These are phyloP conservation scores for Colletotrichum sp. DNA, from an alignment of 2,329 filamentous ascomycete genomes.

Conservation along the genomic window DNA sequence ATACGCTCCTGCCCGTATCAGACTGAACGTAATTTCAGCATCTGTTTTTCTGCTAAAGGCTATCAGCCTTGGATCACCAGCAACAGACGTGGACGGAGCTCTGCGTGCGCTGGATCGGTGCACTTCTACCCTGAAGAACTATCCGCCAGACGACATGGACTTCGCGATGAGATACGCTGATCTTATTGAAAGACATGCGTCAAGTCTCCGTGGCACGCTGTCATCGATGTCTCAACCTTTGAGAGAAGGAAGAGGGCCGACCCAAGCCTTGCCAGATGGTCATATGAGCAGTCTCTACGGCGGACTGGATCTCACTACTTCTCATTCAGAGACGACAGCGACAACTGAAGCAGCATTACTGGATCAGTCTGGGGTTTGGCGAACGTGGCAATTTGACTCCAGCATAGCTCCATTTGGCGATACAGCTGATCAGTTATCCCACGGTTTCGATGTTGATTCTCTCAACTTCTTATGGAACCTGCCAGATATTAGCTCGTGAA, in stretches of 20 bases:
- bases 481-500: background rate
- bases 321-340: background rate
- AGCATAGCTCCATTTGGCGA: constrained; percentile 3
- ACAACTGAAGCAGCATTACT: background rate
- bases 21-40: constrained; percentile 25
- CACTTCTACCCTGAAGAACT: constrained; percentile 16
- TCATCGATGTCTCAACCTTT: background rate
- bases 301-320: background rate
- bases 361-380: background rate
- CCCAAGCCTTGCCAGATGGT: background rate
- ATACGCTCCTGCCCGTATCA: constrained; percentile 22
- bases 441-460: constrained; percentile 10
- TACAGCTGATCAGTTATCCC: background rate
- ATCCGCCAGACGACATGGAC: constrained; percentile 27
- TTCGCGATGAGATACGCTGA: constrained; percentile 27
- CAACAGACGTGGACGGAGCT: constrained; percentile 22
- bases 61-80: constrained; percentile 15
- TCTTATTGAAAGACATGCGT: constrained; percentile 25
- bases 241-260: background rate
- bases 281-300: background rate
- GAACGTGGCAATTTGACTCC: background rate
- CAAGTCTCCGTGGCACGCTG: background rate
- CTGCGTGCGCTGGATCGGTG: constrained; percentile 22
- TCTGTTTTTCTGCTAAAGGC: constrained; percentile 28
- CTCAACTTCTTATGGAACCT: constrained; percentile 16